Percentiles rank a stretch among this genome's conserved stretches.
Evolutionary conservation across 495 filamentous ascomycete genomes (phyloP).

Genomic region (Xylaria bambusicola): DNA sequence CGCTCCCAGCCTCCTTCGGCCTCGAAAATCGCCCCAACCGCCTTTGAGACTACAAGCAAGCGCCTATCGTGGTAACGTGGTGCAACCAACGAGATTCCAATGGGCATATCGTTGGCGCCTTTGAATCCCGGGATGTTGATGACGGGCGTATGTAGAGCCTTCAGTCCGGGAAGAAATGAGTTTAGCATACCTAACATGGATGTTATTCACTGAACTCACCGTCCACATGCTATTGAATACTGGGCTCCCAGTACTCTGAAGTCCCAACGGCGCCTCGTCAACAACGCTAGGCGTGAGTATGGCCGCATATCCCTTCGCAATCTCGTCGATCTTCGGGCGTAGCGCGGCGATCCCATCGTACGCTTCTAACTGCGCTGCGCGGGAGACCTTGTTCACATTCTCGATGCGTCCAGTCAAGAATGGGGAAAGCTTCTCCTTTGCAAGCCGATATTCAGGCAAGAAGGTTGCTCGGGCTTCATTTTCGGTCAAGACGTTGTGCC

Average conservation of each 20-base stretch:
- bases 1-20: slow-evolving; percentile 43
- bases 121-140: slow-evolving; percentile 54
- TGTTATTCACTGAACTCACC: slow-evolving; percentile 18
- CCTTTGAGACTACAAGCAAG: slow-evolving; percentile 43
- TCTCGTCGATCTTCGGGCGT: slow-evolving; percentile 47
- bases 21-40: slow-evolving; percentile 45
- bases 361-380: slow-evolving; percentile 43
- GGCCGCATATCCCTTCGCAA: slow-evolving; percentile 47
- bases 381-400: slow-evolving; percentile 37
- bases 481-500: slow-evolving; percentile 42
- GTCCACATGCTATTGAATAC: slow-evolving; percentile 42
- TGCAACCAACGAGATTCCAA: slow-evolving; percentile 50
- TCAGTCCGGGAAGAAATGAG: too few species aligned
- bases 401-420: slow-evolving; percentile 46
- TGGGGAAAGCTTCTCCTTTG: slow-evolving; percentile 41
- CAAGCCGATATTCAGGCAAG: slow-evolving; percentile 45
- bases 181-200: background rate
- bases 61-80: slow-evolving; percentile 48
- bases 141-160: slow-evolving; percentile 50
- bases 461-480: slow-evolving; percentile 48
- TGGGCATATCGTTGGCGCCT: slow-evolving; percentile 50
- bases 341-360: slow-evolving; percentile 48
- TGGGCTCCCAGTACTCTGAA: slow-evolving; percentile 46
- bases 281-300: slow-evolving; percentile 52
- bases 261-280: slow-evolving; percentile 52